Base-by-base conservation (phyloP, 2,329 filamentous ascomycete species). In the Didymella pinodella region DNA sequence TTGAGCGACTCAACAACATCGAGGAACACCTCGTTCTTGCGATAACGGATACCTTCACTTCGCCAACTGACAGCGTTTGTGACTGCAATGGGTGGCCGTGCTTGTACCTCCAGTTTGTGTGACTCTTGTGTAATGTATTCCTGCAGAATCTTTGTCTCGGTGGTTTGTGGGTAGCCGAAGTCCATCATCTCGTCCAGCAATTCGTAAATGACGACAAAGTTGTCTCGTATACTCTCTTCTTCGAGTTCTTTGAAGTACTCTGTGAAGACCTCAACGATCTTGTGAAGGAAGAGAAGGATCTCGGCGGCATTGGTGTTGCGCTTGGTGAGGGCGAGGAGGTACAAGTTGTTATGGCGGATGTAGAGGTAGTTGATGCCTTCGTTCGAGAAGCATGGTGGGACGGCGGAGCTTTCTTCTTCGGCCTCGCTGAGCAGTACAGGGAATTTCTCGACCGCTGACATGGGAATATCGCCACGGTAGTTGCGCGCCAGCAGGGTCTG, bases 161-260 rank as follows among this genome's bases (percentile, higher is more conserved):
- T 99, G 10, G 95, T 99, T 79, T 99, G 95, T 6, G 95, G 95
- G 78, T 99, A 97, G 64, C 95, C 95, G 83, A 99, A 99, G 80
- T 99, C 95, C 95, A 99, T 99, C 95, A 99, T 99, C 83, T 99
- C 95, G 76, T 99, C 95, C 64, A 99, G 86, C 62, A 99, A 82
- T 80, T 99, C 95, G 84, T 99, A 99, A 75, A 99, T 99, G 75
- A 99, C 89, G 78, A 99, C 95, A 76, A 99, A 99, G 83, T 99
- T 99, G 83, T 99, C 95, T 70, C 95, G 88, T 77, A 99, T 99
- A 71, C 92, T 97, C 80, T 99, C 95, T 79, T 99, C 95, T 79
- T 99, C 95, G 60, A 99, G 85, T 65, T 96, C 94, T 79, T 99
- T 99, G 85, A 99, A 99, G 83, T 99, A 99, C 80, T 99, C 95